Conservation (phyloP, 495 filamentous ascomycete genomes). For the Staphylotrichum longicolle region DNA sequence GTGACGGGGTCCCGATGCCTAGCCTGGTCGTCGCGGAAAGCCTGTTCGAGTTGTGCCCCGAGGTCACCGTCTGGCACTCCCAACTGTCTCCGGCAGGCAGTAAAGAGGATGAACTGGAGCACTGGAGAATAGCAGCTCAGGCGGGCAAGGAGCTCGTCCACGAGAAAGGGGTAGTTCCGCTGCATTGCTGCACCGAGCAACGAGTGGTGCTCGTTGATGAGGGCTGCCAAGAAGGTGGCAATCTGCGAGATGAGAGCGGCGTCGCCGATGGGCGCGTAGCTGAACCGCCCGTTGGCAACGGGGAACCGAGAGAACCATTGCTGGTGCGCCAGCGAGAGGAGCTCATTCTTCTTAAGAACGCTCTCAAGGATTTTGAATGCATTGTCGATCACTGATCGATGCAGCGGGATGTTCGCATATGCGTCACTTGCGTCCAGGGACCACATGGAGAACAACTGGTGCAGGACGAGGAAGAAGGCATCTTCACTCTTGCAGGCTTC, state of each 20-base stretch:
- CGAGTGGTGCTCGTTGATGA: conserved; percentile 30
- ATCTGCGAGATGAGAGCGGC: conserved; percentile 26
- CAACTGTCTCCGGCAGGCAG: conserved; percentile 47
- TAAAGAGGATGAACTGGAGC: conserved; percentile 60
- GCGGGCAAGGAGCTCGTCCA: conserved; percentile 53
- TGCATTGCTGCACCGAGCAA: conserved; percentile 1
- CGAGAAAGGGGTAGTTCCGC: conserved; percentile 55
- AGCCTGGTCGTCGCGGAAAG: conserved; percentile 41
- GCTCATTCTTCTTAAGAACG: conserved; percentile 43
- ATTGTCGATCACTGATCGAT: conserved; percentile 21
- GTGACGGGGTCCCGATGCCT: conserved; percentile 2
- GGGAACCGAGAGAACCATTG: conserved; percentile 58
- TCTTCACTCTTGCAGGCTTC: conserved; percentile 59
- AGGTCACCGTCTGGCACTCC: conserved; percentile 32
- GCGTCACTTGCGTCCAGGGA: conserved; percentile 22
- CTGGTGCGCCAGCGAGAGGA: conserved; percentile 38
- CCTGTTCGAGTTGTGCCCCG: conserved; percentile 34
- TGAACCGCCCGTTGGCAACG: conserved; percentile 31
- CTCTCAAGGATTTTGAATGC: conserved; percentile 42
- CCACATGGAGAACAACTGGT: conserved; percentile 65
- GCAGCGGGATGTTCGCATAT: conserved; percentile 13
- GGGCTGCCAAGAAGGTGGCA: conserved; percentile 35
- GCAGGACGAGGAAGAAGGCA: conserved; percentile 61
- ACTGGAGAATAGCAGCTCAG: conserved; percentile 55
- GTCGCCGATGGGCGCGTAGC: conserved; percentile 21